Evolutionary conservation across 2,329 filamentous ascomycete species (phyloP).

Genomic region (Hypoxylon sp.): DNA sequence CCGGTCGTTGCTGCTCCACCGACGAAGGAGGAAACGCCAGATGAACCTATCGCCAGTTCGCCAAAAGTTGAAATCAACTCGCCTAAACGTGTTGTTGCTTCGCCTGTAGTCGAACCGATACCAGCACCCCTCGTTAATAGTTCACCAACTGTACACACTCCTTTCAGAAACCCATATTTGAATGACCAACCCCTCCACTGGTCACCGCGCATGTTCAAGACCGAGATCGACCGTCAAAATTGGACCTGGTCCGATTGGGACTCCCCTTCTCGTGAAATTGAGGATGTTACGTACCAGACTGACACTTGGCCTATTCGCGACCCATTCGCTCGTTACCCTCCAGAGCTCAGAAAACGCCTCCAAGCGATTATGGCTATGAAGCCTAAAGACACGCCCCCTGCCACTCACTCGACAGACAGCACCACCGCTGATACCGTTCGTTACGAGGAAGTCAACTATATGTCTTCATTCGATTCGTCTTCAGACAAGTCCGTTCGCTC

Average conservation of each 20-base stretch:
- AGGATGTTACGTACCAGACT: slow-evolving; percentile 39
- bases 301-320: slow-evolving; percentile 24
- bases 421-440: slow-evolving; percentile 26
- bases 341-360: slow-evolving; percentile 18
- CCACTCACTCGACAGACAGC: slow-evolving; percentile 6
- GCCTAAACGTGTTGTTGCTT: background rate
- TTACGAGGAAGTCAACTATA: slow-evolving; percentile 18
- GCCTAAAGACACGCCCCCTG: background rate
- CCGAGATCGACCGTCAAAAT: slow-evolving; percentile 38
- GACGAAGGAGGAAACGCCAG: background rate
- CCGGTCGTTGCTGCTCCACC: background rate
- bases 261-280: slow-evolving; percentile 38
- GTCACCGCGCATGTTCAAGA: slow-evolving; percentile 42
- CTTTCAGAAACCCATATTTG: slow-evolving; percentile 40
- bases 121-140: background rate
- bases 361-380: slow-evolving; percentile 25
- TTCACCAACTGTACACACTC: slow-evolving; percentile 12
- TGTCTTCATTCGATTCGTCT: slow-evolving; percentile 7
- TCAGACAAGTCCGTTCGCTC: slow-evolving; percentile 21
- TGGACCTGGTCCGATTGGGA: slow-evolving; percentile 45
- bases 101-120: slow-evolving; percentile 2
- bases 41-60: slow-evolving; percentile 10
- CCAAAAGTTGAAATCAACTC: slow-evolving; percentile 8
- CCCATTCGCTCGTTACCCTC: slow-evolving; percentile 21
- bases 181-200: slow-evolving; percentile 34